Base-by-base conservation (phyloP, 768 basidiomycete species). In the Mycena floridula region DNA sequence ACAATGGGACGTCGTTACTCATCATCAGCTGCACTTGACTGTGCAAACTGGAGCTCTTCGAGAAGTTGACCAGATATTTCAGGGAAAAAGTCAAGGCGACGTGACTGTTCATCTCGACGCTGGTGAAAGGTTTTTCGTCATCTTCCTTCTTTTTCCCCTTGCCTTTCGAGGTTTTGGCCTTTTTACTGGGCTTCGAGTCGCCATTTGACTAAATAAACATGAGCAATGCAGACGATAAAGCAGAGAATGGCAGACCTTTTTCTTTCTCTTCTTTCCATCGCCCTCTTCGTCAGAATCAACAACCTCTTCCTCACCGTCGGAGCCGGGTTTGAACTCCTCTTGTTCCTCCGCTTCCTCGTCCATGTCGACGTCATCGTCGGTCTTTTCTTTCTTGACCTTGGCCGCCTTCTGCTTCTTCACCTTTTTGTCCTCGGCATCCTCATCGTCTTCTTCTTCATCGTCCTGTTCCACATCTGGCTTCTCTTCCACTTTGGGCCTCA, bases 21-120 rank as follows among this genome's bases (percentile, higher is more conserved):
- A 96, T 82, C 77, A 85, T 85, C 20, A 96, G 75, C 58, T 82
- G 77, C 26, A 94, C 92, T 22, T 70, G 76, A 50, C 69, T 72
- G 12, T 81, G 76, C 28, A 99, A 68, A 24, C 82, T 73, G 2
- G 86, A 69, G 50, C 87, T 89, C 75, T 96, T 98, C 42, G 91
- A 81, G 58, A 99, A 98, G 69, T 96, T 97, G 63, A 89, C 84
- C 23, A 98, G 82, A 66, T 98, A 99, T 65, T 97, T 98, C 55
- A 98, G 72, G 25, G 89, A 92, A 72, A 98, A 98, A 1, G 93
- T 97, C 40, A 98, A 73, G 35, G 82, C 78, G 50, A 99, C 95
- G 50, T 89, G 81, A 60, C 87, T 83, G 58, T 91, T 89, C 77
- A 96, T 86, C 64, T 88, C 80, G 59, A 96, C 86, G 49, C 67